Base-by-base conservation (phyloP, 2,329 filamentous ascomycete species). In the Penicillium expansum region DNA sequence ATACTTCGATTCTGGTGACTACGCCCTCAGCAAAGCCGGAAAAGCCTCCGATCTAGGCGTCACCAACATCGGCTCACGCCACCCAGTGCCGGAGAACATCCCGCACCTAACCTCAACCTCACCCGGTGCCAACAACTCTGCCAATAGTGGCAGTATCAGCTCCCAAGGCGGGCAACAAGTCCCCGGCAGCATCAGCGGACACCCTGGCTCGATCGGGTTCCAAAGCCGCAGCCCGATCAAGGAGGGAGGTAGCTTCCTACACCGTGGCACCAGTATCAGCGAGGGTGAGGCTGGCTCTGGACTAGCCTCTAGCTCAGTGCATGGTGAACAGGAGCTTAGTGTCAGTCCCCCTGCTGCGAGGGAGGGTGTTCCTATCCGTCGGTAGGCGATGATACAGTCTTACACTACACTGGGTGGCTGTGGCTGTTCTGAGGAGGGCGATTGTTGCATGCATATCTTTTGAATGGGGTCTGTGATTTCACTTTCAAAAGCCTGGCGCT, bases 1-100 rank as follows among this genome's bases (percentile, higher is more conserved):
- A 81, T 97, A 96, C 81, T 97, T 97, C 77, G 92, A 97, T 81
- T 94, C 90, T 59, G 92, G 92, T 71, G 92, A 97, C 80, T 97
- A 96, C 71, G 92, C 92, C 71, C 90, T 96, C 79, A 93, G 90
- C 77, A 96, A 97, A 82, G 94, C 94, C 58, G 94, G 94, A 77
- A 97, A 97, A 80, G 92, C 91, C 75, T 90, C 92, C 71, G 90
- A 94, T 72, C 89, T 94, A 70, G 93, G 95, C 72, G 91, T 96
- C 59, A 96, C 93, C 72, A 89, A 89, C 70, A 91, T 99, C 71
- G 94, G 94, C 70, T 92, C 91, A 70, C 89, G 96, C 79, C 94
- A 99, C 76, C 94, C 94, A 53, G 88, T 92, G 50, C 92, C 92
- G 65, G 92, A 96, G 79, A 95, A 95, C 76, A 96, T 97, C 76